Evolutionary conservation across 1,284 basidiomycete species (phyloP).

Genomic region (Taiwanofungus camphoratus): DNA sequence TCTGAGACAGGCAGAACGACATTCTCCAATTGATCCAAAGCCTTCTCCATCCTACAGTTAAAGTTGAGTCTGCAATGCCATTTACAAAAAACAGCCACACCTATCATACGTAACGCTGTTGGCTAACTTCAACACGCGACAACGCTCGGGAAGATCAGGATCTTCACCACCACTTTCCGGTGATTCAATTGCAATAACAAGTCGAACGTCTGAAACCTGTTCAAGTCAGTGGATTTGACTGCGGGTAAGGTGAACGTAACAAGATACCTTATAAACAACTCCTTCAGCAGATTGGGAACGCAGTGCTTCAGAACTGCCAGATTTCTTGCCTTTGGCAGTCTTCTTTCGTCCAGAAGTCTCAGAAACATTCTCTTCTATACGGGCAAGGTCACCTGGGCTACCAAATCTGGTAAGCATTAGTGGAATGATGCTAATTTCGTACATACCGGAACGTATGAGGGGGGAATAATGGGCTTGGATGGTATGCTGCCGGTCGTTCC

Average conservation of each 20-base stretch:
- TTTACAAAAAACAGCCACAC: conserved; percentile 29
- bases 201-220: conserved; percentile 71
- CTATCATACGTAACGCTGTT: conserved; percentile 91
- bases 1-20: conserved; percentile 27
- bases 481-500: conserved; percentile 78
- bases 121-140: conserved; percentile 82
- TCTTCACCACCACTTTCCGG: conserved; percentile 54
- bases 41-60: conserved; percentile 72
- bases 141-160: conserved; percentile 77
- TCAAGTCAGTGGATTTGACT: neutral
- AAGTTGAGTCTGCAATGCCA: neutral
- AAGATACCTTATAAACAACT: conserved; percentile 73
- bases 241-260: neutral
- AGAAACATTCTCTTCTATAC: conserved; percentile 68
- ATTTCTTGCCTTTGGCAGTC: conserved; percentile 39
- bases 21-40: conserved; percentile 61
- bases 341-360: conserved; percentile 40
- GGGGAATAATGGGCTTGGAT: conserved; percentile 66
- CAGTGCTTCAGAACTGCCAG: conserved; percentile 30
- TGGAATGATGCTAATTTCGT: neutral
- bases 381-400: conserved; percentile 67
- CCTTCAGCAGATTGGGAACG: conserved; percentile 47
- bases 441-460: conserved; percentile 78
- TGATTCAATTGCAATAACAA: conserved; percentile 70
- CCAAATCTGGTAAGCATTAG: neutral